Base-by-base conservation (phyloP, 2,329 filamentous ascomycete genomes). In the Hypocreales sp. region DNA sequence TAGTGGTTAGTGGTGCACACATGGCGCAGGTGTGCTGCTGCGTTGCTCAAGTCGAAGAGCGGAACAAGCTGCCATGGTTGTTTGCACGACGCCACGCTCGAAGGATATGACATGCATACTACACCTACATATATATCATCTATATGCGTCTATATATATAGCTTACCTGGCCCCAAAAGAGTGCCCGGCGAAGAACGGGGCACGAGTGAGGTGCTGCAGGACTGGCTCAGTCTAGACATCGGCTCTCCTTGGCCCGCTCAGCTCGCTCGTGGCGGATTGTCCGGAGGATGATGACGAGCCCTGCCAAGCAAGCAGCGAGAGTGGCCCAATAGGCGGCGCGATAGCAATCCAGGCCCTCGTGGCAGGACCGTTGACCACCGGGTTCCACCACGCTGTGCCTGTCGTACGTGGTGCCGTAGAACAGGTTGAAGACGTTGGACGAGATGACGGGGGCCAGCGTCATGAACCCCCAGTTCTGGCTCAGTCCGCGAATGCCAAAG, bases 401-500 rank as follows among this genome's bases (percentile, higher is more conserved):
- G 47, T 98, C 90, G 40, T 83, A 92, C 1, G 93, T 73, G 11
- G 51, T 56, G 26, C 90, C 90, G 47, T 95, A 98, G 31, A 90
- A 72, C 2, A 94, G 56, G 47, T 95, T 98, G 63, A 92, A 95
- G 14, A 93, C 51, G 41, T 95, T 92, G 26, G 83, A 86, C 7
- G 77, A 84, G 16, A 93, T 53, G 3, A 93, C 82, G 0, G 87
- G 86, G 3, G 82, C 78, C 25, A 94, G 60, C 0, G 83, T 94
- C 74, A 98, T 92, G 41, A 79, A 78, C 10, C 90, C 90, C 87
- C 90, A 98, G 45, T 95, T 98, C 46, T 93, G 82, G 30, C 79
- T 84, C 25, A 98, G 62, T 2, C 86, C 87, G 34, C 77, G 68
- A 15, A 94, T 79, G 7, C 90, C 90, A 48, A 98, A 98, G 0